Evolutionary conservation across 2,329 filamentous ascomycete species (phyloP).

Genomic region (Fusarium secorum): DNA sequence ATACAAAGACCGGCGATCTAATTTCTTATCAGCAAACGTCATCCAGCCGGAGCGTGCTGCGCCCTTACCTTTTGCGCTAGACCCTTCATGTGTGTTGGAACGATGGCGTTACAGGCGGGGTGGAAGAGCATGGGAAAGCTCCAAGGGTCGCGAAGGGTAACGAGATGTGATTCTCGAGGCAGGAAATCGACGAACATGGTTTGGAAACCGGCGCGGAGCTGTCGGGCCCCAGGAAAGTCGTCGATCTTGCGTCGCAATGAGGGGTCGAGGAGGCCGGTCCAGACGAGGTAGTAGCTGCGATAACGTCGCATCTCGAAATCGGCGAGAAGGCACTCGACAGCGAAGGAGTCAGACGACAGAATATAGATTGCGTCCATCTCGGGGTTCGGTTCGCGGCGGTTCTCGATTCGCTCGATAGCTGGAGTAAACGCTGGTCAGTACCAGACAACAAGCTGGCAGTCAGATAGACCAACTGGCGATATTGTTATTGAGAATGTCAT

Average conservation of each 20-base stretch:
- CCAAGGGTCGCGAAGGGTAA: slow-evolving; percentile 94
- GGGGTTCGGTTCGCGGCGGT: slow-evolving; percentile 80
- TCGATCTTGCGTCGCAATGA: slow-evolving; percentile 78
- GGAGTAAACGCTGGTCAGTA: slow-evolving; percentile 28
- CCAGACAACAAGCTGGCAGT: slow-evolving; percentile 5
- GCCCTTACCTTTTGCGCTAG: slow-evolving; percentile 82
- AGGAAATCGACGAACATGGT: slow-evolving; percentile 89
- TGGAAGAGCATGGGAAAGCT: slow-evolving; percentile 95
- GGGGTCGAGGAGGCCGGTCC: slow-evolving; percentile 79
- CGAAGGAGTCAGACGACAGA: slow-evolving; percentile 83
- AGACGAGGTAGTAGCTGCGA: slow-evolving; percentile 79
- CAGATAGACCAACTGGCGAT: slow-evolving; percentile 77
- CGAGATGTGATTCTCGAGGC: slow-evolving; percentile 87
- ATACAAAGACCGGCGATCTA: slow-evolving; percentile 75
- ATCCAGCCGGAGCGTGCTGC: background rate
- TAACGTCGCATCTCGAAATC: slow-evolving; percentile 90
- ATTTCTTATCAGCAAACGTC: background rate
- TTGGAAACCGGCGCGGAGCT: slow-evolving; percentile 80
- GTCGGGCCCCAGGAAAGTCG: slow-evolving; percentile 70
- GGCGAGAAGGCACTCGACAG: slow-evolving; percentile 92
- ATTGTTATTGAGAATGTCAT: slow-evolving; percentile 96
- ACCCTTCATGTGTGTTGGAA: slow-evolving; percentile 82
- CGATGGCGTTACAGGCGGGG: slow-evolving; percentile 84
- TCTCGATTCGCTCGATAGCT: slow-evolving; percentile 96
- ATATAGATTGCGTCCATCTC: slow-evolving; percentile 97